A percentile compares a stretch with the other conserved stretches of the same genome.
These are phyloP conservation scores for Rosa persica DNA, from an alignment of 306 rosid genomes.

Conservation along the genomic window DNA sequence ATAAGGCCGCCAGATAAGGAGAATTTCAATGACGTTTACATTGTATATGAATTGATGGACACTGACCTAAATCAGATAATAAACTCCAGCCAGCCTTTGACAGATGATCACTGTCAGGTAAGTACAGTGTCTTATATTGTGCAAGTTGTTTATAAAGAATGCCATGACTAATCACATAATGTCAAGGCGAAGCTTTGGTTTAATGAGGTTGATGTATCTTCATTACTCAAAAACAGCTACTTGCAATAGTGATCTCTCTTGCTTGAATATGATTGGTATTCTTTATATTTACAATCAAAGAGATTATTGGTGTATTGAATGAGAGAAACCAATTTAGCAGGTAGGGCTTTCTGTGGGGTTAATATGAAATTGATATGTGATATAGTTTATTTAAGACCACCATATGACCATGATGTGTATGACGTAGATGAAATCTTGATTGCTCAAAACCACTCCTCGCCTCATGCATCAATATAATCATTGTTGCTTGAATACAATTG, in stretches of 20 bases:
- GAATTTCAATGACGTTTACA: slow-evolving; percentile 79
- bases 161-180: background rate
- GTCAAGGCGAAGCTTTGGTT: background rate
- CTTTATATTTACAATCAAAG: background rate
- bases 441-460: slow-evolving; percentile 36
- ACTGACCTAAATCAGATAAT: slow-evolving; percentile 90
- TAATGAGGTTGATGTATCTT: background rate
- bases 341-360: background rate
- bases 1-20: slow-evolving; percentile 70
- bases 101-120: slow-evolving; percentile 95
- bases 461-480: background rate
- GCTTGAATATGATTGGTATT: background rate
- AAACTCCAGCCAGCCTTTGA: slow-evolving; percentile 70
- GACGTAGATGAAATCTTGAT: background rate
- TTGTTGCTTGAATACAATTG: background rate
- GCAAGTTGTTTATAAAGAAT: background rate
- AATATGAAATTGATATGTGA: background rate
- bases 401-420: background rate
- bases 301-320: background rate
- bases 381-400: background rate
- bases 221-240: slow-evolving; percentile 35
- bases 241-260: background rate
- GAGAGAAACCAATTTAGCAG: background rate
- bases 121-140: background rate
- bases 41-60: slow-evolving; percentile 87